Evolutionary conservation across 345 rosid species (phyloP).

Genomic region (Acer yangbiense): DNA sequence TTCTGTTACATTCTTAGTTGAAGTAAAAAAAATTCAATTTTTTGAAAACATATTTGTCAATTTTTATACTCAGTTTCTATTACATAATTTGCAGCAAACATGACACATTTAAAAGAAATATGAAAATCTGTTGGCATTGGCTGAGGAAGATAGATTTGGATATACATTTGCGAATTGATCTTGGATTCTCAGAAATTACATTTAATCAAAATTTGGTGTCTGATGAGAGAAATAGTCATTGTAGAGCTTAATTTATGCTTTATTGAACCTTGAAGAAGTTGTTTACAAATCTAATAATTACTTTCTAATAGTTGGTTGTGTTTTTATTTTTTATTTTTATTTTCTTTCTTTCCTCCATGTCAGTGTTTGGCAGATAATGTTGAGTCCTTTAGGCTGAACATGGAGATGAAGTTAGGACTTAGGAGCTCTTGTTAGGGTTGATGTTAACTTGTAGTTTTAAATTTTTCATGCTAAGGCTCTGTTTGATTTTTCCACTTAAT

Average conservation of each 20-base stretch:
- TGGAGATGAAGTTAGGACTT: too few relatives aligned
- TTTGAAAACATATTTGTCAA: neutral
- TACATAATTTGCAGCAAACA: neutral
- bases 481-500: too few relatives aligned
- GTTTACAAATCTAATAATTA: neutral
- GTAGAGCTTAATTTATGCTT: neutral
- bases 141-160: too few relatives aligned
- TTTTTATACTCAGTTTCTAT: neutral
- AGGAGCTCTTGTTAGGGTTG: too few relatives aligned
- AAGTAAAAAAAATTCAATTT: neutral
- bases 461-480: too few relatives aligned
- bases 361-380: conserved; percentile 41
- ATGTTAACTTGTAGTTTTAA: too few relatives aligned
- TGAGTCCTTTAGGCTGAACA: conserved; percentile 29
- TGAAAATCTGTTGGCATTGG: too few relatives aligned
- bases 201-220: too few relatives aligned
- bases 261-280: neutral
- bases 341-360: conserved; percentile 6
- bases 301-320: neutral
- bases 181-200: neutral
- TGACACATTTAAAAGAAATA: too few relatives aligned
- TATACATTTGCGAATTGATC: neutral
- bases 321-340: too few relatives aligned
- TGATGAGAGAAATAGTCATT: neutral
- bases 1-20: neutral